These are phyloP conservation scores for Capsella rubella DNA, from an alignment of 441 rosid species.

Conservation along the genomic window DNA sequence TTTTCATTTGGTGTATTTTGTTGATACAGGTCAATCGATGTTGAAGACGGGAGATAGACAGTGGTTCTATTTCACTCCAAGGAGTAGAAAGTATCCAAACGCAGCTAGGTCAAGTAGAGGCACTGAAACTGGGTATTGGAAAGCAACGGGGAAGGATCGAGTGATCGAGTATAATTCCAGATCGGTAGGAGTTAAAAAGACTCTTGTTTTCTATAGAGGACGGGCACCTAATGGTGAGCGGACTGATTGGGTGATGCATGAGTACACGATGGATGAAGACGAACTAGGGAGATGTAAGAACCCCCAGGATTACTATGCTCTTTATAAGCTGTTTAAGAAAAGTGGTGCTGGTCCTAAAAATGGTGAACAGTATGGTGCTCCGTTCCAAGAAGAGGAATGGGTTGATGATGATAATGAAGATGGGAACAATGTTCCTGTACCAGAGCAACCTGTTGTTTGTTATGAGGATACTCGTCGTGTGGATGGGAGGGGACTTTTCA, in stretches of 20 bases:
- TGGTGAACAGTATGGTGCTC: slow-evolving; percentile 97
- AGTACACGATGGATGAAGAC: slow-evolving; percentile 81
- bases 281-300: slow-evolving; percentile 80
- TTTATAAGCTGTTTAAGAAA: slow-evolving; percentile 81
- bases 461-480: slow-evolving; percentile 10
- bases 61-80: slow-evolving; percentile 88
- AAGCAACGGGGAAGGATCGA: slow-evolving; percentile 89
- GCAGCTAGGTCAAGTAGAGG: slow-evolving; percentile 90
- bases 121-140: slow-evolving; percentile 85
- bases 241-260: slow-evolving; percentile 99
- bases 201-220: slow-evolving; percentile 85
- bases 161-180: slow-evolving; percentile 57
- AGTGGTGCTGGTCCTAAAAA: slow-evolving; percentile 97
- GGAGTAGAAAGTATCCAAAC: slow-evolving; percentile 87
- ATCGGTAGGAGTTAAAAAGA: slow-evolving; percentile 79
- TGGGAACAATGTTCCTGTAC: slow-evolving; percentile 28
- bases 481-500: slow-evolving; percentile 33
- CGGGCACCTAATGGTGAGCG: slow-evolving; percentile 84
- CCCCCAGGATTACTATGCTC: slow-evolving; percentile 86
- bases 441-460: slow-evolving; percentile 4
- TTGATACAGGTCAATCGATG: slow-evolving; percentile 56
- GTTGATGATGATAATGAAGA: slow-evolving; percentile 53
- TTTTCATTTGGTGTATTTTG: neutral
- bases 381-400: slow-evolving; percentile 92
- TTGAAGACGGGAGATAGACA: slow-evolving; percentile 90